These are phyloP conservation scores for Aspergillus saccharolyticus DNA, from an alignment of 495 filamentous ascomycete genomes.

Conservation along the genomic window DNA sequence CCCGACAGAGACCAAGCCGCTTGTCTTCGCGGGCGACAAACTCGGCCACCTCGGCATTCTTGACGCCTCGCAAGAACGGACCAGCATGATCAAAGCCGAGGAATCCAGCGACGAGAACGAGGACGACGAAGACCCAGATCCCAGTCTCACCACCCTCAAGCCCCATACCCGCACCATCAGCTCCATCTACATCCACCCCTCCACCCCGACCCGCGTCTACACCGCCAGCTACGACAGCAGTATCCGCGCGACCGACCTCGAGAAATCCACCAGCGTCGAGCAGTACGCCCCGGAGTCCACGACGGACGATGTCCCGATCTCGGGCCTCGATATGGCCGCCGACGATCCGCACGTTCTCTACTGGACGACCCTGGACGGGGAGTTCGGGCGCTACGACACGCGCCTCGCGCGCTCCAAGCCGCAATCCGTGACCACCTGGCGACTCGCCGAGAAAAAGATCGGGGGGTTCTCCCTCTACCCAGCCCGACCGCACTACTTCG, in stretches of 20 bases:
- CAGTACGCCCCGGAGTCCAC: slow-evolving; percentile 68
- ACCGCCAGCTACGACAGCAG: slow-evolving; percentile 93
- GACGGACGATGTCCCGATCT: slow-evolving; percentile 69
- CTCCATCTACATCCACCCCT: slow-evolving; percentile 69
- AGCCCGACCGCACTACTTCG: slow-evolving; percentile 69
- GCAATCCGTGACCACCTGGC: slow-evolving; percentile 54
- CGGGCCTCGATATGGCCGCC: slow-evolving; percentile 69
- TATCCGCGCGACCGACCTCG: slow-evolving; percentile 80
- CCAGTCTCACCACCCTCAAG: slow-evolving; percentile 80
- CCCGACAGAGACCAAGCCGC: slow-evolving; percentile 73
- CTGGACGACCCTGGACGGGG: slow-evolving; percentile 82
- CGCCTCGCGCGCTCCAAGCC: slow-evolving; percentile 49
- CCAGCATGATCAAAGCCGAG: slow-evolving; percentile 23
- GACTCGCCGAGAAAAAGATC: slow-evolving; percentile 90
- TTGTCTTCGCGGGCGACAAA: slow-evolving; percentile 96
- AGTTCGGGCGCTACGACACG: slow-evolving; percentile 72
- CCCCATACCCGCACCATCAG: slow-evolving; percentile 85
- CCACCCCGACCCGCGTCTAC: slow-evolving; percentile 63
- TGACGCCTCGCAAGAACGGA: slow-evolving; percentile 71
- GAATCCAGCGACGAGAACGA: slow-evolving; percentile 53
- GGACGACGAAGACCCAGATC: slow-evolving; percentile 60
- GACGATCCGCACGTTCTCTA: slow-evolving; percentile 69
- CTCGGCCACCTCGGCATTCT: slow-evolving; percentile 91
- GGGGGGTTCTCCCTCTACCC: slow-evolving; percentile 88
- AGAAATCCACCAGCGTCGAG: slow-evolving; percentile 70